Evolutionary conservation across 139 green algal species (phyloP).

Genomic region (Parachlorella kessleri): DNA sequence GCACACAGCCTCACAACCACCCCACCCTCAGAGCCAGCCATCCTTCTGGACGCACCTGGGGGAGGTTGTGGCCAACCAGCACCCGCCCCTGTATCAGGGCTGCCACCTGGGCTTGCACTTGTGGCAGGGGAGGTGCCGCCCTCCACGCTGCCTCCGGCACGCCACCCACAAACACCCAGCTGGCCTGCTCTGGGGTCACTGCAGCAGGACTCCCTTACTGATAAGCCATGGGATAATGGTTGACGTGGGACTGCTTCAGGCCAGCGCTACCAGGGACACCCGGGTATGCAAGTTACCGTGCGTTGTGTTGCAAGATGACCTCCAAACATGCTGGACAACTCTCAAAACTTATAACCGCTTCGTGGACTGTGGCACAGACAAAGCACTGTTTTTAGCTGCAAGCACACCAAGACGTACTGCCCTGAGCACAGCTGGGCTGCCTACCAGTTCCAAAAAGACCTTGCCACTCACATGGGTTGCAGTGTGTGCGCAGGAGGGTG

Average conservation of each 20-base stretch:
- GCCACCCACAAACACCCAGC: slow-evolving; percentile 19
- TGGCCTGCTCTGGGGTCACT: background rate
- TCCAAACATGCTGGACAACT: too few species aligned
- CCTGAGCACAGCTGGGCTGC: background rate
- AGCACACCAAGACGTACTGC: background rate
- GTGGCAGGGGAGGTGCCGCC: background rate
- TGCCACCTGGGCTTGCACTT: slow-evolving; percentile 10
- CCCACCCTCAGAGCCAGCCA: background rate
- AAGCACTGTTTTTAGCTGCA: background rate
- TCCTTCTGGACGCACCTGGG: too few species aligned
- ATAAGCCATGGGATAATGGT: background rate
- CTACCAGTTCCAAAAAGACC: too few species aligned
- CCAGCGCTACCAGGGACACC: background rate
- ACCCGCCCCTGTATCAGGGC: slow-evolving; percentile 2
- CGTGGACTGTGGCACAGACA: too few species aligned
- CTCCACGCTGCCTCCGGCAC: slow-evolving; percentile 9
- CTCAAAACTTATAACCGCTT: too few species aligned
- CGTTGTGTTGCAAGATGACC: too few species aligned
- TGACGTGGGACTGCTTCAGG: background rate
- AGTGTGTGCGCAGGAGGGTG: slow-evolving; percentile 19
- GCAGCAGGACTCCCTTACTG: background rate
- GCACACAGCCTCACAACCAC: background rate
- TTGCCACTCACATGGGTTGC: slow-evolving; percentile 27
- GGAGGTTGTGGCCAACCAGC: slow-evolving; percentile 44
- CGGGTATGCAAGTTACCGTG: background rate